phyloP scores from a whole-genome alignment of 2,329 filamentous ascomycete species.

The Colletotrichum sp. region DNA sequence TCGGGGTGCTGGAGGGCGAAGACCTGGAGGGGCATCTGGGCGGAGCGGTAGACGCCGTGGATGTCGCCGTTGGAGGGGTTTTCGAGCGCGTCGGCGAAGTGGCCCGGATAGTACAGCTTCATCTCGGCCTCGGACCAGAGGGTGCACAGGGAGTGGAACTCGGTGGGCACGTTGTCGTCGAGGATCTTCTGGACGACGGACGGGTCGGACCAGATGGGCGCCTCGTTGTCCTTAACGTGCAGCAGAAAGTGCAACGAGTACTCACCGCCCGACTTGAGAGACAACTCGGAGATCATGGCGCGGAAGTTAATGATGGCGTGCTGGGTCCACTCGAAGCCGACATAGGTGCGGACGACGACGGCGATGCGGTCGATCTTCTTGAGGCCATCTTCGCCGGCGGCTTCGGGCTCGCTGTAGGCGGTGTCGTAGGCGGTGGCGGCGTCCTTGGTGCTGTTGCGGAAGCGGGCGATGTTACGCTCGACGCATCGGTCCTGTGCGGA shows the following conservation, averaged over 20 bases:
- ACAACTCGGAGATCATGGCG: slow-evolving; percentile 79
- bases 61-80: slow-evolving; percentile 63
- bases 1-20: slow-evolving; percentile 68
- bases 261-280: slow-evolving; percentile 79
- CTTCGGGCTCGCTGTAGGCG: slow-evolving; percentile 1
- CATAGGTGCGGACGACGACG: slow-evolving; percentile 81
- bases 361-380: slow-evolving; percentile 67
- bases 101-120: slow-evolving; percentile 74
- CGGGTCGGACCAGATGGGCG: slow-evolving; percentile 83
- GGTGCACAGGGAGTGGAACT: slow-evolving; percentile 82
- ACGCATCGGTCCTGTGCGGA: slow-evolving; percentile 59
- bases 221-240: slow-evolving; percentile 80
- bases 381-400: slow-evolving; percentile 24
- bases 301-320: slow-evolving; percentile 83
- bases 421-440: neutral
- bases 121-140: slow-evolving; percentile 89
- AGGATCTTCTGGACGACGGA: slow-evolving; percentile 75
- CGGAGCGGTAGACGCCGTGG: slow-evolving; percentile 72
- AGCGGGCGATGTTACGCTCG: slow-evolving; percentile 68
- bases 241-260: slow-evolving; percentile 85
- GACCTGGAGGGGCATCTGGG: slow-evolving; percentile 67
- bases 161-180: slow-evolving; percentile 67
- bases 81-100: slow-evolving; percentile 72
- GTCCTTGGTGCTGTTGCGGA: slow-evolving; percentile 46
- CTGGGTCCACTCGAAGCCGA: slow-evolving; percentile 77